Base-by-base conservation (phyloP, 2,329 filamentous ascomycete genomes). In the Didymella pinodella region DNA sequence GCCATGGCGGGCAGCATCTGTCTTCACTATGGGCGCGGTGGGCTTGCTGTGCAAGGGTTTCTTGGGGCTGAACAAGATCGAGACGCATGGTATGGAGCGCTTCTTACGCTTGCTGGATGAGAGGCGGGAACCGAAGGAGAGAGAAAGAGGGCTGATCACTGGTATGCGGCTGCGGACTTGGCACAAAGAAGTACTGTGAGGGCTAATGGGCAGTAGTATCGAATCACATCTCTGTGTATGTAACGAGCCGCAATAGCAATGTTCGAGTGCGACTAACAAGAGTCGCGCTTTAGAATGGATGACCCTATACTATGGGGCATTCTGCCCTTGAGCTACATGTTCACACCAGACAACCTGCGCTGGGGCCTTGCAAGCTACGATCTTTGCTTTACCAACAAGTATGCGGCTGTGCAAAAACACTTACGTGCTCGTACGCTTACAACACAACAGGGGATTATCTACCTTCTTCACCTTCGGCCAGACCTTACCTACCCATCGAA, bases 241-340 rank as follows among this genome's bases (percentile, higher is more conserved):
- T 89, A 77, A 65, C 74, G 26, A 50, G 47, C 40, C 44, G 53
- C 44, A 20, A 41, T 40, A 16, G 47, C 26, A 4, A 38, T 40
- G 16, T 29, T 14, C 53, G 63, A 54, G 68, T 57, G 61, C 50
- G 50, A 67, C 66, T 61, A 54, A 62, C 36, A 31, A 54, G 11
- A 25, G 47, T 38, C 46, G 47, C 53, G 40, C 45, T 65, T 65
- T 75, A 97, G 94, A 59, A 81, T 98, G 68, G 95, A 99, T 78
- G 95, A 99, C 79, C 95, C 95, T 26, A 80, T 98, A 58, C 88
- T 97, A 67, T 99, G 94, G 94, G 95, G 94, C 18, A 86, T 92
- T 34, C 81, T 99, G 4, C 95, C 95, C 1, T 77, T 91, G 45
- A 84, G 85, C 48, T 92, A 95, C 72, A 81, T 86, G 64, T 87